A percentile compares a stretch with the other conserved stretches of the same genome.
phyloP scores from a whole-genome alignment of 768 basidiomycete species.

The Dioszegia aurantiaca region DNA sequence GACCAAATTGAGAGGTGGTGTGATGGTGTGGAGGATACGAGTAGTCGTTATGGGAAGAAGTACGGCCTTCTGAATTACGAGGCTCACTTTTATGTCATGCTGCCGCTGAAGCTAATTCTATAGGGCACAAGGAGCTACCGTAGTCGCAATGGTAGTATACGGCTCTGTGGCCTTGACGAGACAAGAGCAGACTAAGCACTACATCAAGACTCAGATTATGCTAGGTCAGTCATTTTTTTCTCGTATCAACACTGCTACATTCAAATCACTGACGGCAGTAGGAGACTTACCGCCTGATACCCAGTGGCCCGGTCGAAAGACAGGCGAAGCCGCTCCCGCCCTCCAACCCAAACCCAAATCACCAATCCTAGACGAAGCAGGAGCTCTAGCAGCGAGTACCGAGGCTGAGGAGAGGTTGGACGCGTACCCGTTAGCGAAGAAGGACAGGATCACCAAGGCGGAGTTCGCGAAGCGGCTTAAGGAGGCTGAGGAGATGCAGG shows the following conservation, averaged over 20 bases:
- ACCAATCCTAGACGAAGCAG: background rate
- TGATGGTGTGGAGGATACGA: too few relatives aligned
- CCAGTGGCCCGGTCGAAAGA: constrained; percentile 23
- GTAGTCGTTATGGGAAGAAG: too few relatives aligned
- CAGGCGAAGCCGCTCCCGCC: constrained; percentile 16
- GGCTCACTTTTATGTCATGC: too few relatives aligned
- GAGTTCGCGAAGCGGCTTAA: constrained; percentile 48
- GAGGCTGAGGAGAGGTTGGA: constrained; percentile 9
- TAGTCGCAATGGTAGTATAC: constrained; percentile 46
- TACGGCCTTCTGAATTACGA: too few relatives aligned
- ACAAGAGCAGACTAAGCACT: constrained; percentile 33
- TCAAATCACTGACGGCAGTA: constrained; percentile 1
- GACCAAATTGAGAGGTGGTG: too few relatives aligned
- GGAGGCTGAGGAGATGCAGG: constrained; percentile 44
- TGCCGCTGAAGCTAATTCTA: constrained; percentile 5
- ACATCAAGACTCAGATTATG: constrained; percentile 29
- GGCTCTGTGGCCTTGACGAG: constrained; percentile 35
- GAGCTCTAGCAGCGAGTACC: constrained; percentile 1
- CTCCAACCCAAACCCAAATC: background rate
- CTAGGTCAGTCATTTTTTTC: constrained; percentile 20
- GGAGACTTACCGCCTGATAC: constrained; percentile 45
- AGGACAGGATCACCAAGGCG: constrained; percentile 36
- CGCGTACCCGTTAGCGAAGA: constrained; percentile 30
- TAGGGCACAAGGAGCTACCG: constrained; percentile 50
- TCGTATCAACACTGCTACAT: background rate